Conservation (phyloP, 2,329 filamentous ascomycete genomes). For the Xylariales sp. region DNA sequence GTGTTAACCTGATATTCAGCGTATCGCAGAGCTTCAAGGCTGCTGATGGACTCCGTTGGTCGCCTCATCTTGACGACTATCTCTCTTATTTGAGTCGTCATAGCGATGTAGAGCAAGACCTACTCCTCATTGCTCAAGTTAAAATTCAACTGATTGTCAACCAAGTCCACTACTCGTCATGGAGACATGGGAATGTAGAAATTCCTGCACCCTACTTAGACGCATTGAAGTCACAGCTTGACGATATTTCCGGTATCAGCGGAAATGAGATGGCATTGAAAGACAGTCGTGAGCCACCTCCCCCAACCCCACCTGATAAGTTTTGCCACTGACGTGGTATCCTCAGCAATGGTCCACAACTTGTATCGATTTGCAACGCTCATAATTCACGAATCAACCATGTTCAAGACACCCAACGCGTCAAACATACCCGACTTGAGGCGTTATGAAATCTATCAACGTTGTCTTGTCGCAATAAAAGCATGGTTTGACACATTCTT, state of each 20-base stretch:
- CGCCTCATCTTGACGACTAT: constrained; percentile 16
- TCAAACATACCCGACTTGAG: constrained; percentile 10
- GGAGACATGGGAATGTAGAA: not conserved
- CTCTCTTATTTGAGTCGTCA: constrained; percentile 9
- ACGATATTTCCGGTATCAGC: constrained; percentile 6
- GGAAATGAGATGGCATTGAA: not conserved
- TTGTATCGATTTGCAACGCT: constrained; percentile 12
- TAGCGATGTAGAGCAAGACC: constrained; percentile 13
- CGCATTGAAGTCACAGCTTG: constrained; percentile 9
- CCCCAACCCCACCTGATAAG: too few relatives aligned
- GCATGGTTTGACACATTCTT: constrained; percentile 28
- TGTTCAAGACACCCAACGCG: constrained; percentile 3
- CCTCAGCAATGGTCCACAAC: constrained; percentile 8
- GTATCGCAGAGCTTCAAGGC: constrained; percentile 14
- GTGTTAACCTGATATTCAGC: constrained; percentile 8
- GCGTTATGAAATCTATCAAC: constrained; percentile 14
- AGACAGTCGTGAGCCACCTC: not conserved
- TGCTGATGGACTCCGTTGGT: constrained; percentile 17
- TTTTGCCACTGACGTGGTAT: not conserved
- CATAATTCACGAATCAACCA: constrained; percentile 10
- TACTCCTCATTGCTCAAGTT: constrained; percentile 12
- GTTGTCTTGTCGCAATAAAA: constrained; percentile 17
- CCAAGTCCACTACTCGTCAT: constrained; percentile 12
- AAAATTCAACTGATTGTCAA: constrained; percentile 18
- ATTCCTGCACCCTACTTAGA: constrained; percentile 7